Evolutionary conservation across 2,329 filamentous ascomycete species (phyloP), one percentile per base, ranked within the genome.

Genomic region (Fusarium globosum): DNA sequence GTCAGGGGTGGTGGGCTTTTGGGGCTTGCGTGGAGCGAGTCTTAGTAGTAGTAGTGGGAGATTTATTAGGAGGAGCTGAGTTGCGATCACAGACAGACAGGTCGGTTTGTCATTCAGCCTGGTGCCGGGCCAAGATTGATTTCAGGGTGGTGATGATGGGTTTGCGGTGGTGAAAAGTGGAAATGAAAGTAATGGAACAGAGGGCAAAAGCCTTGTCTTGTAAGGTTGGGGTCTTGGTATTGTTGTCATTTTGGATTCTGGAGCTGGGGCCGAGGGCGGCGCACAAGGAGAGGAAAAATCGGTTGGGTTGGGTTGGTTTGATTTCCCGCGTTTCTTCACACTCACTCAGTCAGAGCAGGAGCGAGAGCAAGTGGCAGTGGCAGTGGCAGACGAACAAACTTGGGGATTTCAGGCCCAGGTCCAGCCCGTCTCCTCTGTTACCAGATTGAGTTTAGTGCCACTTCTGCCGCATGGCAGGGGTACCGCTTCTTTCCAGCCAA

Each of bases 201-300:
- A 71, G 74, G 77, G 79, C 41, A 65, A 69, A 79, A 77, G 78
- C 74, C 76, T 74, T 82, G 80, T 82, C 81, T 82, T 79, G 80
- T 78, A 79, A 75, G 77, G 74, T 80, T 81, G 79, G 79, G 79
- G 80, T 72, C 77, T 80, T 82, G 79, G 81, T 82, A 79, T 82
- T 79, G 82, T 83, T 81, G 80, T 81, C 79, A 80, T 78, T 80
- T 81, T 82, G 58, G 66, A 74, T 78, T 81, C 65, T 80, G 80
- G 74, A 79, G 80, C 68, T 80, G 80, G 81, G 80, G 80, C 80
- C 78, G 61, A 78, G 80, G 81, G 81, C 81, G 80, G 81, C 81
- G 79, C 81, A 82, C 80, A 80, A 80, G 79, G 77, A 75, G 80
- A 58, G 76, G 79, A 59, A 69, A 70, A 69, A 79, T 77, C 67